Evolutionary conservation across 768 basidiomycete species (phyloP), one percentile per base, ranked within the genome.

Genomic region (Pleurotus platypus): DNA sequence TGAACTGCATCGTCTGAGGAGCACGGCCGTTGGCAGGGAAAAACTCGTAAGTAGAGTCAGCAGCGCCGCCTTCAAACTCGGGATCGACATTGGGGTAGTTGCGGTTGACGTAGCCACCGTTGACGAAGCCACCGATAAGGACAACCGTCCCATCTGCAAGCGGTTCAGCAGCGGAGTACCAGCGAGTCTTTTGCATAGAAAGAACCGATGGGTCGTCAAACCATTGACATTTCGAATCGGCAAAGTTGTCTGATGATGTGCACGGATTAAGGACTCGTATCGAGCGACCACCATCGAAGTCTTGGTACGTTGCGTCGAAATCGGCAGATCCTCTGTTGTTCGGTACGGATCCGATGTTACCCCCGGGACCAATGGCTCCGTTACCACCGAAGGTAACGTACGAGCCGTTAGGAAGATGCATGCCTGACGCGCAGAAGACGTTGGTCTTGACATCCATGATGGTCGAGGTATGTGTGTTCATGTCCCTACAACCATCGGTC

Each of bases 211-310:
- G 72, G 40, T 90, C 77, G 64, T 92, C 90, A 64, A 81, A 90
- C 88, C 89, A 90, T 61, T 82, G 76, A 63, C 90, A 92, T 2
- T 77, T 57, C 1, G 78, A 2, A 13, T 76, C 76, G 15, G 74
- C 59, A 62, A 84, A 76, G 62, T 85, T 69, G 58, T 81, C 74
- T 0, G 70, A 57, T 50, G 70, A 67, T 57, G 67, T 77, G 69
- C 94, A 96, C 2, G 92, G 87, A 62, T 88, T 85, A 58, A 98
- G 77, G 61, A 94, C 75, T 58, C 94, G 90, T 67, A 96, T 92
- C 45, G 89, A 77, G 54, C 79, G 83, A 15, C 83, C 78, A 49
- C 95, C 94, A 64, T 94, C 92, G 58, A 84, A 91, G 69, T 96
- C 89, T 55, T 84, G 72, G 70, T 92, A 95, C 8, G 74, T 76